Evolutionary conservation across 2,329 filamentous ascomycete species (phyloP), one percentile per base, ranked within the genome.

Genomic region (Pseudogymnoascus sp.): DNA sequence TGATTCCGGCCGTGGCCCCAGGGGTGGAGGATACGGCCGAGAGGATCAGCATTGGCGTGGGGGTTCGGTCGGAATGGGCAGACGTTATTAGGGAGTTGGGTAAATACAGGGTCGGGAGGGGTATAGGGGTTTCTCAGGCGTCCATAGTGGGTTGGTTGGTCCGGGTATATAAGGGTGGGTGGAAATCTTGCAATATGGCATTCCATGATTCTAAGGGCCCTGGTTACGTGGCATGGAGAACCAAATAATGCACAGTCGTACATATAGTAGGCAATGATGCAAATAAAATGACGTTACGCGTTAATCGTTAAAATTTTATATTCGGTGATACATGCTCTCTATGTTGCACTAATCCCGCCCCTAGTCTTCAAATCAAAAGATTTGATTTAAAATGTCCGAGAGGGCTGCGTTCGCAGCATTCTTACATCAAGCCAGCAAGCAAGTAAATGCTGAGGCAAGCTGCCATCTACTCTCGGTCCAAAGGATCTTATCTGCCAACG

Each of bases 401-500:
- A 55, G 49, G 6, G 28, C 49, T 55, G 28, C 49, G 16, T 33
- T 9, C n/a, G 49, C 49, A 33, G 49, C 28, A 25, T 55, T 55
- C 28, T 55, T 55, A 35, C 49, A 55, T 19, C 49, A 22, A 33
- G 28, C 49, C 49, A 55, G 49, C 49, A 55, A 33, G 49, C 49
- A 55, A 55, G n/a, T 55, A 55, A 35, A 33, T 55, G 28, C 49
- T 55, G 49, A 55, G 49, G 49, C 49, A 55, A 55, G 49, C 49
- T 55, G 49, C 16, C 28, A 55, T 55, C 28, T 55, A 33, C 49
- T 55, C 49, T 55, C 49, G 30, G 49, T 35, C 49, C 49, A 55
- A 55, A 35, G 49, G 49, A 55, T 55, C 49, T 55, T 28, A 55
- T 55, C 49, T 55, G 49, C 88, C 88, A 90, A 88, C 86, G 88